Percentiles rank a stretch among this genome's conserved stretches.
Evolutionary conservation across 305 asterid species (phyloP).

Genomic region (Fraxinus albicans): DNA sequence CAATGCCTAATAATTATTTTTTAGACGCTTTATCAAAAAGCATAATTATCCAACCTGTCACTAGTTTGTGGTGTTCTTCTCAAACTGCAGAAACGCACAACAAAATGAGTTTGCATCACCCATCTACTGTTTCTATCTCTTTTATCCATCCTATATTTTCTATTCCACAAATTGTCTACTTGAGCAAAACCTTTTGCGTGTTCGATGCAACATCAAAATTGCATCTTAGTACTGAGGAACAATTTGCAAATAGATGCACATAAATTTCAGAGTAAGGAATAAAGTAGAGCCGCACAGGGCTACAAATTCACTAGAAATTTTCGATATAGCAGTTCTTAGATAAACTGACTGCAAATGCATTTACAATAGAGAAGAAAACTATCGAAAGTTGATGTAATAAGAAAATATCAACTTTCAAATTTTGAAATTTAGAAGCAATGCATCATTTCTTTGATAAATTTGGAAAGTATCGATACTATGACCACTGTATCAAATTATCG

Average conservation of each 20-base stretch:
- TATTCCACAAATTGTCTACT: neutral
- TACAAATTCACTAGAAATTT: neutral
- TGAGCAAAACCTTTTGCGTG: neutral
- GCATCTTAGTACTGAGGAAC: constrained; percentile 2
- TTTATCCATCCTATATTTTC: neutral
- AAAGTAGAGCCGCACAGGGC: neutral
- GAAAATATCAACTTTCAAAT: neutral
- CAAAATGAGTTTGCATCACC: neutral
- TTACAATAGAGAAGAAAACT: neutral
- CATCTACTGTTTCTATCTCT: neutral
- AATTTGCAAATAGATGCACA: neutral
- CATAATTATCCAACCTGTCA: neutral
- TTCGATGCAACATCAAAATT: neutral
- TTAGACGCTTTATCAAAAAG: neutral
- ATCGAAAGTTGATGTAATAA: neutral
- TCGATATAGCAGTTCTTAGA: neutral
- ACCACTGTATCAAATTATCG: neutral
- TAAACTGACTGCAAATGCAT: neutral
- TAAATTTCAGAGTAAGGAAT: neutral
- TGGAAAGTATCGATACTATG: neutral
- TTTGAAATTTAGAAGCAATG: neutral
- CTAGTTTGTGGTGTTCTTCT: neutral
- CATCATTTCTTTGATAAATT: neutral
- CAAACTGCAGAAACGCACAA: neutral
- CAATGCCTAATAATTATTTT: neutral